These are phyloP conservation scores for Clavariopsis aquatica DNA, from an alignment of 495 filamentous ascomycete genomes.

Conservation along the genomic window DNA sequence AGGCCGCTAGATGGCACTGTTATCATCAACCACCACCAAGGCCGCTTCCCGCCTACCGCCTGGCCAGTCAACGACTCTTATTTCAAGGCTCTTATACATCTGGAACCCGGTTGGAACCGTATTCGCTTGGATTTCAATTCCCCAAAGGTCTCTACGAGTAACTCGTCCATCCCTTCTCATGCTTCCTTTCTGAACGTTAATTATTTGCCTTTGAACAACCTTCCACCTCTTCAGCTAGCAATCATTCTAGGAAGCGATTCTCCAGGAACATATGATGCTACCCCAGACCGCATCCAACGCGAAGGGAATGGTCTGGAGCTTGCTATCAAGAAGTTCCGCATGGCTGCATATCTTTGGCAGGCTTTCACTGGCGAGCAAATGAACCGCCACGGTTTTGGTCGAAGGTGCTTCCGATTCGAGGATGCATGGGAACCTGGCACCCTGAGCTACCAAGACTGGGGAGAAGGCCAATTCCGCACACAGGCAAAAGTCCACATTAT, in stretches of 20 bases:
- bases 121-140: constrained; percentile 83
- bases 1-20: constrained; percentile 75
- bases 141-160: constrained; percentile 72
- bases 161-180: constrained; percentile 67
- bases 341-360: constrained; percentile 93
- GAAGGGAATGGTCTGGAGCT: constrained; percentile 80
- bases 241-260: constrained; percentile 86
- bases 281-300: constrained; percentile 68
- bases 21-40: constrained; percentile 78
- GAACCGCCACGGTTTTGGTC: constrained; percentile 79
- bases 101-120: constrained; percentile 84
- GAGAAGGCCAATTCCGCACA: constrained; percentile 72
- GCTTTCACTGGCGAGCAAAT: constrained; percentile 94
- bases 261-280: constrained; percentile 79
- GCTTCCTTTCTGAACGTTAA: constrained; percentile 78
- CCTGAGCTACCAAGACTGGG: constrained; percentile 67
- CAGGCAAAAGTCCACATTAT: constrained; percentile 87
- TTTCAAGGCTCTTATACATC: constrained; percentile 85
- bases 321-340: constrained; percentile 82
- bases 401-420: constrained; percentile 83
- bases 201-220: constrained; percentile 73
- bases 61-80: constrained; percentile 86
- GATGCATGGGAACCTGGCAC: constrained; percentile 89
- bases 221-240: constrained; percentile 80
- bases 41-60: constrained; percentile 72